Percentiles rank a stretch among this genome's conserved stretches.
Evolutionary conservation across 2,329 filamentous ascomycete genomes (phyloP).

Genomic region (Penicillium hordei): DNA sequence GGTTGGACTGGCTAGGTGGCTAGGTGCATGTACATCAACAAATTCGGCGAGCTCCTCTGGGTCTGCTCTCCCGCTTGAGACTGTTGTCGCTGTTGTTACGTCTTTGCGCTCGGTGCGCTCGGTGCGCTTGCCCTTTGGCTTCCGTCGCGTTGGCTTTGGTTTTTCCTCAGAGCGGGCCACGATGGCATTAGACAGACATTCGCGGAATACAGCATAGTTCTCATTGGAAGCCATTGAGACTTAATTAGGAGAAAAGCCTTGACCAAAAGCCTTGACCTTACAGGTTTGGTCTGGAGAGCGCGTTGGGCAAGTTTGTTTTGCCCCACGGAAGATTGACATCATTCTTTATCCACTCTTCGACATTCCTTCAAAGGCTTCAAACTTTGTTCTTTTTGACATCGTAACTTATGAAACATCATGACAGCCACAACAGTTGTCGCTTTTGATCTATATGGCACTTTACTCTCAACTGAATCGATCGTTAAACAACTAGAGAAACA

Average conservation of each 20-base stretch:
- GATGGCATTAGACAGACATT: slow-evolving; percentile 69
- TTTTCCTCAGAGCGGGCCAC: slow-evolving; percentile 60
- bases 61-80: slow-evolving; percentile 35
- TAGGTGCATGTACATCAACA: slow-evolving; percentile 56
- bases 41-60: slow-evolving; percentile 76
- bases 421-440: slow-evolving; percentile 54
- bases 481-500: slow-evolving; percentile 57
- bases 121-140: slow-evolving; percentile 21
- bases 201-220: slow-evolving; percentile 70
- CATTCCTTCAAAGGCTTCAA: not conserved
- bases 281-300: not conserved
- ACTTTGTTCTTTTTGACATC: not conserved
- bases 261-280: not conserved
- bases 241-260: not conserved
- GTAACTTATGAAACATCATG: slow-evolving; percentile 11
- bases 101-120: slow-evolving; percentile 16
- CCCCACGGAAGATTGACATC: slow-evolving; percentile 21
- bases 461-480: slow-evolving; percentile 71
- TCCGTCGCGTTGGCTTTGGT: slow-evolving; percentile 38
- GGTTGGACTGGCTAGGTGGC: not conserved
- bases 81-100: slow-evolving; percentile 8
- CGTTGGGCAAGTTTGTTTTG: not conserved
- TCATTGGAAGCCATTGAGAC: slow-evolving; percentile 27
- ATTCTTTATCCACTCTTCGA: slow-evolving; percentile 6
- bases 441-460: slow-evolving; percentile 74